Evolutionary conservation across 352 stramenopile genomes (phyloP).

Genomic region (Phytophthora melonis): DNA sequence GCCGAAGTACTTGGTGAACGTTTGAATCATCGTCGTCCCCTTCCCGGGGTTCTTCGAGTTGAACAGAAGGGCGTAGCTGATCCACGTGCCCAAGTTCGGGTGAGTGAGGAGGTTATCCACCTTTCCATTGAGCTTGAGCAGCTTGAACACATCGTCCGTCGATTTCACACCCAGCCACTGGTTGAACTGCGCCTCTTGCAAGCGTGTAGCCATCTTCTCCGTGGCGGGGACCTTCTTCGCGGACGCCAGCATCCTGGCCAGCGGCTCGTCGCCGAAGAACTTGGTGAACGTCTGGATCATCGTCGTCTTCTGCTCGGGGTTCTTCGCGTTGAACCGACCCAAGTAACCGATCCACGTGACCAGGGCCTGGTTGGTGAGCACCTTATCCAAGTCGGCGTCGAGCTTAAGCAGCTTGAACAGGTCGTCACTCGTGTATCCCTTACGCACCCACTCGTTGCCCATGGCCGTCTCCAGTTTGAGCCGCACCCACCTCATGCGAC

Average conservation of each 20-base stretch:
- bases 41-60: constrained; percentile 9
- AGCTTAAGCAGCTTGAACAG: constrained; percentile 1
- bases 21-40: constrained; percentile 17
- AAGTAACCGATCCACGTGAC: not conserved
- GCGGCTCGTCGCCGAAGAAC: not conserved
- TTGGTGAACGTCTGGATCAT: not conserved
- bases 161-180: not conserved
- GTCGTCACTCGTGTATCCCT: not conserved
- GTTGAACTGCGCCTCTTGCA: not conserved
- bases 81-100: constrained; percentile 2
- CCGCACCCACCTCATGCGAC: constrained; percentile 9
- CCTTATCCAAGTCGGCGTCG: not conserved
- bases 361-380: not conserved
- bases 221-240: not conserved
- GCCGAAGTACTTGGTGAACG: constrained; percentile 16
- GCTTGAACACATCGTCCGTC: not conserved
- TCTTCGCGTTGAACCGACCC: not conserved
- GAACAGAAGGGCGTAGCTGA: constrained; percentile 5
- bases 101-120: constrained; percentile 7
- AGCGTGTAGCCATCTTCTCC: not conserved
- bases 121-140: constrained; percentile 5
- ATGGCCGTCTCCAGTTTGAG: constrained; percentile 10
- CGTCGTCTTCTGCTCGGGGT: not conserved
- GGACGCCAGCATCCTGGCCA: not conserved
- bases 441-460: not conserved